These are phyloP conservation scores for Ceratopteris richardii DNA, from an alignment of 75 land plant species.

Conservation along the genomic window DNA sequence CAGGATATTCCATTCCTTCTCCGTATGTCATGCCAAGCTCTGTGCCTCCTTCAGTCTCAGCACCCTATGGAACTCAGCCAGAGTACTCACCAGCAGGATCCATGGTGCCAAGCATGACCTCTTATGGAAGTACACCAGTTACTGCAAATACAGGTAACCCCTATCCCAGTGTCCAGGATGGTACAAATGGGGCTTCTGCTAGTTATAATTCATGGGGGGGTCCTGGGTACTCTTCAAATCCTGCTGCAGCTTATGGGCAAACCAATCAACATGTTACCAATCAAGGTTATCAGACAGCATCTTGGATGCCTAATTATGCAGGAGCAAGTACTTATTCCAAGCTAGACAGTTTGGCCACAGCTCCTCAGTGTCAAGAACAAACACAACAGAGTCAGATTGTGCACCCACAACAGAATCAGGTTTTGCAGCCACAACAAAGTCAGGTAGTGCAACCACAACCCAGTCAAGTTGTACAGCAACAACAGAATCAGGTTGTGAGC, in stretches of 20 bases:
- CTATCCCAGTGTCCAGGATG: background rate
- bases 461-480: too few relatives aligned
- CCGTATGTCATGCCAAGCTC: background rate
- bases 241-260: background rate
- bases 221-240: background rate
- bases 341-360: too few relatives aligned
- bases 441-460: too few relatives aligned
- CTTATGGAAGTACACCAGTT: background rate
- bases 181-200: slow-evolving; percentile 1
- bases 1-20: too few relatives aligned
- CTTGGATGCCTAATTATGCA: background rate
- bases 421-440: too few relatives aligned
- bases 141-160: background rate
- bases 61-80: background rate
- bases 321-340: too few relatives aligned
- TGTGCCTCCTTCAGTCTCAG: background rate
- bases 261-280: background rate
- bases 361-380: too few relatives aligned
- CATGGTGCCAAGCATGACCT: background rate
- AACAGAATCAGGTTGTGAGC: background rate
- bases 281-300: background rate
- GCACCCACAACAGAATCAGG: too few relatives aligned
- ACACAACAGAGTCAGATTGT: background rate
- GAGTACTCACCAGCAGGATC: background rate
- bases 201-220: background rate